Percentiles rank a stretch among this genome's conserved stretches.
Conservation (phyloP, 2,329 filamentous ascomycete species). For the Fusarium bulbicola region DNA sequence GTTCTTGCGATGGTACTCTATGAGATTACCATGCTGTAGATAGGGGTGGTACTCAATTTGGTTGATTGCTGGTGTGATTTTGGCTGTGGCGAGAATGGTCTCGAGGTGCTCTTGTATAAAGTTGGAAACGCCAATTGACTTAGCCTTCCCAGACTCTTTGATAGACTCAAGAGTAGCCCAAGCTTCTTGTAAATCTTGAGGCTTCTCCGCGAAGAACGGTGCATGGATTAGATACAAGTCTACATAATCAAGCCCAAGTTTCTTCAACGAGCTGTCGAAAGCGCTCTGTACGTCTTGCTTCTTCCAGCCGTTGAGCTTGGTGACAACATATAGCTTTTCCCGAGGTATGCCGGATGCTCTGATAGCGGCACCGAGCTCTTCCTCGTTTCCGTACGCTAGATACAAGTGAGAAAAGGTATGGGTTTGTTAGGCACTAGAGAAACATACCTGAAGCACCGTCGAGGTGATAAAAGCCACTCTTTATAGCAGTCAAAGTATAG, state of each 20-base stretch:
- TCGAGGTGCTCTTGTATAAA: neutral
- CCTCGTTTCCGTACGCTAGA: neutral
- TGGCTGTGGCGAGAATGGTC: neutral
- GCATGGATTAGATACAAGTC: neutral
- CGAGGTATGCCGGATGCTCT: neutral
- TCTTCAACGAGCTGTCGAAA: neutral
- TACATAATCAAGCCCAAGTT: neutral
- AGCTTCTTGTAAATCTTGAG: neutral
- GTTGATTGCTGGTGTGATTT: neutral
- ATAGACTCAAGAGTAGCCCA: neutral
- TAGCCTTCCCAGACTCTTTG: neutral
- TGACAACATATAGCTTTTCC: neutral
- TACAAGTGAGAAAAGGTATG: neutral
- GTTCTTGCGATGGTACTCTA: neutral
- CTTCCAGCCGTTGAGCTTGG: neutral
- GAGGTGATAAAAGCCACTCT: neutral
- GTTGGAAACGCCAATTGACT: neutral
- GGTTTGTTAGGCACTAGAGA: accelerated
- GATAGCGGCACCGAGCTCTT: neutral
- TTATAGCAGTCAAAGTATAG: neutral
- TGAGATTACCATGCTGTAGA: neutral
- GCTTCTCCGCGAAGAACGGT: neutral
- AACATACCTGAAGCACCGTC: neutral
- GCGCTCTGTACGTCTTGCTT: neutral
- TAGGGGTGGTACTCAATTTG: neutral